Conservation (phyloP, 257 asterid genomes). For the Salvia rosmarinus region DNA sequence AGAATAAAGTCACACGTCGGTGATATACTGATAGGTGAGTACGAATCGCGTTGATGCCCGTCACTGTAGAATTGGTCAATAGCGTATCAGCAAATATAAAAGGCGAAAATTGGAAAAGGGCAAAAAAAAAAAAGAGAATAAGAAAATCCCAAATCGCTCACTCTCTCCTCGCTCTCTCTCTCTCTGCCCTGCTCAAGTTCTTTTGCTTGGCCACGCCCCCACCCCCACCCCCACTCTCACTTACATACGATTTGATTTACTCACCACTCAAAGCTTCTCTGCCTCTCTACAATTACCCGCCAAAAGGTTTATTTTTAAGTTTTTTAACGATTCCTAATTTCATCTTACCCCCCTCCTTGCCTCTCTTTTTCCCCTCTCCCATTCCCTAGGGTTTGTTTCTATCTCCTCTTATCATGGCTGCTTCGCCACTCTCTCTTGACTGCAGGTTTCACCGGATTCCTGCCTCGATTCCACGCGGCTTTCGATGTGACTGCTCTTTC, state of each 20-base stretch:
- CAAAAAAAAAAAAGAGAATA: not conserved
- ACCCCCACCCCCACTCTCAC: slow-evolving; percentile 18
- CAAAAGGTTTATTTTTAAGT: slow-evolving; percentile 58
- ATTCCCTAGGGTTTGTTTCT: slow-evolving; percentile 54
- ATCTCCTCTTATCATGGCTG: slow-evolving; percentile 48
- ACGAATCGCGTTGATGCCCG: no score
- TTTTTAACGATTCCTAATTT: slow-evolving; percentile 44
- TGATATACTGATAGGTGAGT: no score
- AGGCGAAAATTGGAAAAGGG: not conserved
- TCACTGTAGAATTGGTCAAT: no score
- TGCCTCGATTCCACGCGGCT: slow-evolving; percentile 33
- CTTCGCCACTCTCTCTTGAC: slow-evolving; percentile 39
- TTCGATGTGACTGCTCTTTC: slow-evolving; percentile 23
- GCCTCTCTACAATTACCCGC: slow-evolving; percentile 64
- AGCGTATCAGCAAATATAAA: not conserved
- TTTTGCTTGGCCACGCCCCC: slow-evolving; percentile 38
- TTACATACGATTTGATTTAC: slow-evolving; percentile 39
- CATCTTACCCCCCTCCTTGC: slow-evolving; percentile 19
- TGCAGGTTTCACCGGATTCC: slow-evolving; percentile 52
- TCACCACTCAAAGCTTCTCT: slow-evolving; percentile 43
- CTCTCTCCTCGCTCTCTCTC: slow-evolving; percentile 38
- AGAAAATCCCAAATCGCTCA: slow-evolving; percentile 16
- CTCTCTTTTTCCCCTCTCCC: slow-evolving; percentile 35
- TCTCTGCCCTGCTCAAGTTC: slow-evolving; percentile 50
- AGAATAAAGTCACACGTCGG: no score